Evolutionary conservation across 2,329 filamentous ascomycete species (phyloP).

Genomic region (Davidsoniella neocaledoniae): DNA sequence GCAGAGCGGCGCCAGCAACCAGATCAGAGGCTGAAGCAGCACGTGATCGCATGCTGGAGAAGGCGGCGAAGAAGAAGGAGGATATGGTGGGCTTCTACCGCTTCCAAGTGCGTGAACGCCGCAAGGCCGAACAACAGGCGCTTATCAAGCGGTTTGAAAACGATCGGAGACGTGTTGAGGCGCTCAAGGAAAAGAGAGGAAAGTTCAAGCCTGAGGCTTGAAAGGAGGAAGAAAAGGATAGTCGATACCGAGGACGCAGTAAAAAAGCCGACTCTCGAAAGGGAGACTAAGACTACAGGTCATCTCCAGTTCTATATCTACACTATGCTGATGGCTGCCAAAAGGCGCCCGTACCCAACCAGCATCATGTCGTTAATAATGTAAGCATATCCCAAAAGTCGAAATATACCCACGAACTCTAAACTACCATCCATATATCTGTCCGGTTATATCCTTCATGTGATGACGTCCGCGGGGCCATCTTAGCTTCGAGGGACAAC

Average conservation of each 20-base stretch:
- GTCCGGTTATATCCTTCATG: too few species aligned
- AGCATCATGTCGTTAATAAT: too few species aligned
- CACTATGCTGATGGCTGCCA: background rate
- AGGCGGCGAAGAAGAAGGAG: conserved; percentile 43
- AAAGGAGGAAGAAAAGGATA: conserved; percentile 11
- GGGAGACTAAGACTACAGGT: background rate
- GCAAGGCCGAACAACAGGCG: conserved; percentile 55
- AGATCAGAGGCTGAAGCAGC: conserved; percentile 52
- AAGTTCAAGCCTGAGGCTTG: conserved; percentile 39
- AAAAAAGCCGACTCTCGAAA: background rate
- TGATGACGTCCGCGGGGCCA: conserved; percentile 8
- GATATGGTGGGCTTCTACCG: conserved; percentile 63
- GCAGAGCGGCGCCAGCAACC: conserved; percentile 55
- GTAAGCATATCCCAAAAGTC: too few species aligned
- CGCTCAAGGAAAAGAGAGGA: conserved; percentile 51
- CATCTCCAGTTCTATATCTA: background rate
- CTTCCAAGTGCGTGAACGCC: conserved; percentile 65
- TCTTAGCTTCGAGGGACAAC: background rate
- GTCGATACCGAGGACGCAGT: background rate
- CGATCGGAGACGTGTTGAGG: conserved; percentile 53
- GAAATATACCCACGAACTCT: too few species aligned
- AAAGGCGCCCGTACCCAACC: too few species aligned
- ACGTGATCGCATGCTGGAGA: conserved; percentile 41
- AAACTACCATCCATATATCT: too few species aligned
- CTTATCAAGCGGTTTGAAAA: conserved; percentile 58